phyloP scores from a whole-genome alignment of 768 basidiomycete species.

The Boletus pseudo-olivaceus region DNA sequence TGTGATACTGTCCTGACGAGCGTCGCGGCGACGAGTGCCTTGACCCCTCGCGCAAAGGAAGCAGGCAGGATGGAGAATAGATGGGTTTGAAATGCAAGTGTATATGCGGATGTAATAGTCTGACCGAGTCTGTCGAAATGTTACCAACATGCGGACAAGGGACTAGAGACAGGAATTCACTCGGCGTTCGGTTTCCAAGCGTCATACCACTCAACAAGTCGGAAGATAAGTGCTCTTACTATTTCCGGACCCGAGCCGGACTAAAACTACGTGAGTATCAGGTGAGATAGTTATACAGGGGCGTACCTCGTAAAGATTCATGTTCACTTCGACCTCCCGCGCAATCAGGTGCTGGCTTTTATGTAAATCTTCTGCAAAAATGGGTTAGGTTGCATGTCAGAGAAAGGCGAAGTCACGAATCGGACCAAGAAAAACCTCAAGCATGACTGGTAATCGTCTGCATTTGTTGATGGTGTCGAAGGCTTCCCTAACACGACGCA shows the following conservation, averaged over 20 bases:
- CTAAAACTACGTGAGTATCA: conserved; percentile 30
- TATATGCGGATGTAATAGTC: conserved; percentile 59
- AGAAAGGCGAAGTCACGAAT: background rate
- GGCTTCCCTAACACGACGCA: conserved; percentile 48
- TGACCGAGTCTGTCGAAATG: conserved; percentile 50
- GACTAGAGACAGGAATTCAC: conserved; percentile 36
- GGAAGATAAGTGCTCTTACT: conserved; percentile 52
- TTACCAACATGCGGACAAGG: background rate
- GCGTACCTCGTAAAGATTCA: conserved; percentile 61
- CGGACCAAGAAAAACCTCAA: conserved; percentile 73
- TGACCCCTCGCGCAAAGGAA: conserved; percentile 65
- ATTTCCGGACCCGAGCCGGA: conserved; percentile 43
- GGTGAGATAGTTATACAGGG: background rate
- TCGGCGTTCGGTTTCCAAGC: conserved; percentile 70
- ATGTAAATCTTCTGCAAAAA: conserved; percentile 55
- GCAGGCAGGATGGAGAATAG: conserved; percentile 70
- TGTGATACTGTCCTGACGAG: conserved; percentile 32
- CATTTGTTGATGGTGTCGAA: conserved; percentile 57
- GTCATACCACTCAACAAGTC: conserved; percentile 68
- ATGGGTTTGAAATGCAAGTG: conserved; percentile 67
- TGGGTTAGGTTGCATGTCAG: background rate
- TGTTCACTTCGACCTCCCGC: conserved; percentile 54
- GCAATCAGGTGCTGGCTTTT: conserved; percentile 56
- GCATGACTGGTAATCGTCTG: conserved; percentile 56
- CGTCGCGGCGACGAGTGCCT: conserved; percentile 58